Evolutionary conservation across 140 eudicot genomes (phyloP), one percentile per base, ranked within the genome.

Genomic region (Oenanthe javanica): DNA sequence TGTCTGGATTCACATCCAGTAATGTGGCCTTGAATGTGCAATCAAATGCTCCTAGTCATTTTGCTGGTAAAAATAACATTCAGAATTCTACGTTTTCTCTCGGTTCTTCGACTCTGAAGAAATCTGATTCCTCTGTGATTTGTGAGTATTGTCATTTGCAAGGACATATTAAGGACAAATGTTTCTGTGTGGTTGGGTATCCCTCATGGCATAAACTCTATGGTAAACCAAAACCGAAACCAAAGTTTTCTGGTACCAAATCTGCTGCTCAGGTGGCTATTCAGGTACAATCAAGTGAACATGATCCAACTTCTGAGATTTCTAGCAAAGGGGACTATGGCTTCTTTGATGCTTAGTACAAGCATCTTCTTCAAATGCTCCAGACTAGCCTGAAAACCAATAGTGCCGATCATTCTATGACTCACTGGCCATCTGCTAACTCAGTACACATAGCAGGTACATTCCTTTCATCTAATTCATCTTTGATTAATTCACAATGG

Each of bases 361-460:
- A 48, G 1, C 13, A 48, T 48, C 52, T 48, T 0, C 13, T 48
- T 10, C 52, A 48, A 48, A 1, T 48, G 2, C 52, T 48, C 0
- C 52, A 48, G 11, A 9, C 52, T 1, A 48, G 14, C 13, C 2
- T 48, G 52, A 48, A 48, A 1, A 1, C 52, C 2, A 0, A 12
- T 9, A 0, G 0, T 0, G 1, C 52, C 1, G 14, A 48, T 12
- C 1, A 1, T 0, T 9, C 52, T 0, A 1, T 3, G 1, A 14
- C 63, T 2, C 13, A 9, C 19, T 18, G n/a, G 63, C 4, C 63
- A 54, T 54, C 63, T 54, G 4, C 63, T 13, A 48, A 48, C 4
- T 8, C 2, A 0, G 14, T 48, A 14, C 66, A 57, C 16, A 2
- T 57, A 5, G 66, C 25, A 57, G 66, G 66, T 57, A 57, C 66